Conservation (phyloP, 352 stramenopile species). For the Globisporangium yorkense region DNA sequence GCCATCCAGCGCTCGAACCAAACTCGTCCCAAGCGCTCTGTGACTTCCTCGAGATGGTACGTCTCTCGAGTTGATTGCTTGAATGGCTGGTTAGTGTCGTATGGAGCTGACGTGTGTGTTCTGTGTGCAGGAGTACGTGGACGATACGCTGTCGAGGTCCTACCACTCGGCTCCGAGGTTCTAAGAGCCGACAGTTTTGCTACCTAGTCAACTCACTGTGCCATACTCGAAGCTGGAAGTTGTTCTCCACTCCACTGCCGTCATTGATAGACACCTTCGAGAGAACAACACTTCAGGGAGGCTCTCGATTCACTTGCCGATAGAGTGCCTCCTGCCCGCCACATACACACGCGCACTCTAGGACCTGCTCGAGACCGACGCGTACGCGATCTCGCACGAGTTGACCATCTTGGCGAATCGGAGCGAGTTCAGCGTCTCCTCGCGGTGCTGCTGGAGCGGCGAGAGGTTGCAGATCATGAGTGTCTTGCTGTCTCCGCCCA, state of each 20-base stretch:
- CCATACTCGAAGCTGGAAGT: not conserved
- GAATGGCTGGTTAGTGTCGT: not conserved
- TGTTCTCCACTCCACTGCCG: not conserved
- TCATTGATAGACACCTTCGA: no score
- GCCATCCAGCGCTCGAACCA: slow-evolving; percentile 39
- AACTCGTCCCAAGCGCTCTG: slow-evolving; percentile 54
- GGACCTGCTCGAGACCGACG: slow-evolving; percentile 42
- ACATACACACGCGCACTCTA: slow-evolving; percentile 1
- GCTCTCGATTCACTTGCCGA: not conserved
- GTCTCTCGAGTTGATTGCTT: not conserved
- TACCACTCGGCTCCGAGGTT: slow-evolving; percentile 35
- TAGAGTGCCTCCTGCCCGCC: no score
- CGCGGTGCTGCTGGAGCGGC: slow-evolving; percentile 58
- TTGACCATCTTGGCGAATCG: slow-evolving; percentile 88
- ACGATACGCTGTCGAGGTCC: slow-evolving; percentile 37
- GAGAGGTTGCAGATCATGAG: slow-evolving; percentile 91
- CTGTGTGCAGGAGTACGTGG: slow-evolving; percentile 47
- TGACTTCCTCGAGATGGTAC: slow-evolving; percentile 72
- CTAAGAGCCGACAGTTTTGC: slow-evolving; percentile 1
- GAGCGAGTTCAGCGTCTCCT: slow-evolving; percentile 84
- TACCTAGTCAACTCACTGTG: not conserved
- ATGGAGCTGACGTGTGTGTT: not conserved
- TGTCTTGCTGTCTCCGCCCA: slow-evolving; percentile 85
- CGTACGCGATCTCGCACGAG: slow-evolving; percentile 78
- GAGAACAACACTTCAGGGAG: no score